Base-by-base conservation (phyloP, 2,329 filamentous ascomycete genomes). In the Colletotrichum chlorophyti region DNA sequence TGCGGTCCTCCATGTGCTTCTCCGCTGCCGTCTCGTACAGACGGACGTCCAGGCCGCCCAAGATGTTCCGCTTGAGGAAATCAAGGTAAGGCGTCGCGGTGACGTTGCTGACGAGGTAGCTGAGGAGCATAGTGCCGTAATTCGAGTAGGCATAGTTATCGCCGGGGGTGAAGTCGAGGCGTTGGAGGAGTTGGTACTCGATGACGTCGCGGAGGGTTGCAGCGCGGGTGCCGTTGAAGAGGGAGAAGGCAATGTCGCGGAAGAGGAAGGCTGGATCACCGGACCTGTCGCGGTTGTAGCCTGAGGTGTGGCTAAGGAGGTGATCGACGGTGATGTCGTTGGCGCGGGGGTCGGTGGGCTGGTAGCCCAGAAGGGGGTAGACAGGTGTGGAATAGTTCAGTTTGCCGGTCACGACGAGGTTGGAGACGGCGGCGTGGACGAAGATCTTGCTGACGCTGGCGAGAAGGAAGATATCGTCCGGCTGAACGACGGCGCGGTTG, bases 361-460 rank as follows among this genome's bases (percentile, higher is more conserved):
- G 5, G 35, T 52, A 64, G 5, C 53, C 62, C 1, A 61, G 53
- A 7, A 59, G 40, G 1, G 37, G 40, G 34, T 64, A 64, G 1
- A 53, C 60, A 0, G 26, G 26, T 3, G 55, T 54, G 1, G 34
- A 46, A 11, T 19, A 19, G 6, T 62, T 53, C 17, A 64, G 38
- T 19, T 32, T 38, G 11, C 52, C 45, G n/a, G 62, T 27, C 15
- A 54, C 37, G 12, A 63, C 29, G 17, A 63, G 45, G 38, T 60
- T 34, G 21, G 12, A 32, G 19, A 65, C 41, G 19, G 62, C 52
- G 7, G 62, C 63, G 32, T 64, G 47, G 10, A 50, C 23, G 35
- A 63, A 65, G 21, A 64, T 55, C 27, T 65, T 65, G 31, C 62
- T 61, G 4, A 65, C 21, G 27, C 59, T 64, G 17, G 55, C 59